Conservation (phyloP, 345 rosid species). For the Gossypium raimondii region DNA sequence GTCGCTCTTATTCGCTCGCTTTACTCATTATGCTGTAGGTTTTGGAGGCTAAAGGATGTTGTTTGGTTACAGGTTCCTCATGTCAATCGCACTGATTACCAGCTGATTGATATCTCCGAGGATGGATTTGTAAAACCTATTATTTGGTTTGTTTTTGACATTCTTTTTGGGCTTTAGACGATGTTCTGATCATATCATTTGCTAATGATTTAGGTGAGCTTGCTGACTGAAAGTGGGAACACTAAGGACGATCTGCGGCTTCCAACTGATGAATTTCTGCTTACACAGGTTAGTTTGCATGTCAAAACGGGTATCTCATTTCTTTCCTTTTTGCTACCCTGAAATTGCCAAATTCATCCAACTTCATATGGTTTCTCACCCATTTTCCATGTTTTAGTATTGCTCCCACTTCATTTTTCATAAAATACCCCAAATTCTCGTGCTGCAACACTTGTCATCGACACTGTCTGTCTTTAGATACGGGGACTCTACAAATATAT, state of each 20-base stretch:
- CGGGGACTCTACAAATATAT: no score
- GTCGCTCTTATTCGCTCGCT: neutral
- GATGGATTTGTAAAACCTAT: conserved; percentile 52
- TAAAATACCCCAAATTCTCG: no score
- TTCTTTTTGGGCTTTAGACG: neutral
- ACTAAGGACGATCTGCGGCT: conserved; percentile 44
- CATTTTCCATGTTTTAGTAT: no score
- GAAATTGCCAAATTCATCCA: neutral
- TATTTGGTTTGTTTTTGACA: neutral
- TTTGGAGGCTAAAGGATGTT: neutral
- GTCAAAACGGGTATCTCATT: neutral
- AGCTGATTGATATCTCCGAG: conserved; percentile 58
- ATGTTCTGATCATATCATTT: neutral
- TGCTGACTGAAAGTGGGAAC: conserved; percentile 38
- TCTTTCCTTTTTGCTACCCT: neutral
- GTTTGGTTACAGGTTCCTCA: conserved; percentile 41
- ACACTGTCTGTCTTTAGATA: no score
- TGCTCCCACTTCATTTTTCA: no score
- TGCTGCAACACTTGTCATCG: no score
- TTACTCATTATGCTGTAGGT: neutral
- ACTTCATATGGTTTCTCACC: neutral
- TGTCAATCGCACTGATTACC: conserved; percentile 55
- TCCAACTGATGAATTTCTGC: conserved; percentile 42
- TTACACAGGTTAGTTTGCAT: conserved; percentile 21
- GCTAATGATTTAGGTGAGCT: conserved; percentile 25